These are phyloP conservation scores for Calonectria pseudoturangicola DNA, from an alignment of 2,329 filamentous ascomycete genomes.

Conservation along the genomic window DNA sequence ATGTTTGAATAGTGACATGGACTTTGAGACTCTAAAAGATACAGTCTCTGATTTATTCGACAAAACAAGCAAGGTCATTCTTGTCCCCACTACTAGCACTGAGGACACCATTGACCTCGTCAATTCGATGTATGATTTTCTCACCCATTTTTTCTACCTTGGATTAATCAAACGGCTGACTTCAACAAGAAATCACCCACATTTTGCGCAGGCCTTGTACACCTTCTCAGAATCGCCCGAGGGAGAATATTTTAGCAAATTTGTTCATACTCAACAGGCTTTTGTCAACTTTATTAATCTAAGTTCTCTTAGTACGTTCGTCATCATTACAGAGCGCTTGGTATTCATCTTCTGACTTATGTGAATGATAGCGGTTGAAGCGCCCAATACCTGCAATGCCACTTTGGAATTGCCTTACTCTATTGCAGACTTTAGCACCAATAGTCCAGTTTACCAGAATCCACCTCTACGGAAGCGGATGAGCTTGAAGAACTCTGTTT, in stretches of 20 bases:
- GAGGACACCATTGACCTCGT: not conserved
- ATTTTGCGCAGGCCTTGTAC: not conserved
- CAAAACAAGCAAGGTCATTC: not conserved
- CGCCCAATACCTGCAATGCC: not conserved
- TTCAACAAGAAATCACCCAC: not conserved
- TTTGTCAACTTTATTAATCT: not conserved
- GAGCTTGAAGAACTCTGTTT: not conserved
- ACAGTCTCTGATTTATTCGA: not conserved
- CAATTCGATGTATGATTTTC: not conserved
- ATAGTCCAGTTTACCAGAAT: not conserved
- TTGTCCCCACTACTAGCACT: not conserved
- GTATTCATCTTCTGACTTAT: not conserved
- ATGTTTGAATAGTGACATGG: not conserved
- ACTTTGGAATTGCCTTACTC: not conserved
- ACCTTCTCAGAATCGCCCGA: not conserved
- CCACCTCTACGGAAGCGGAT: not conserved
- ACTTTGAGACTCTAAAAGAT: not conserved
- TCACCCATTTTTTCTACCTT: not conserved
- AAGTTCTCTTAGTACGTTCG: not conserved
- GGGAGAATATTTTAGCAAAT: not conserved
- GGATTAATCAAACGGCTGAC: not conserved
- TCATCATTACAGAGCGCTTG: not conserved
- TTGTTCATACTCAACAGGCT: not conserved
- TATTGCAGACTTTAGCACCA: not conserved
- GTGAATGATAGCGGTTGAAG: not conserved